Conservation (phyloP, 352 stramenopile genomes). For the Phytophthora tubulina region DNA sequence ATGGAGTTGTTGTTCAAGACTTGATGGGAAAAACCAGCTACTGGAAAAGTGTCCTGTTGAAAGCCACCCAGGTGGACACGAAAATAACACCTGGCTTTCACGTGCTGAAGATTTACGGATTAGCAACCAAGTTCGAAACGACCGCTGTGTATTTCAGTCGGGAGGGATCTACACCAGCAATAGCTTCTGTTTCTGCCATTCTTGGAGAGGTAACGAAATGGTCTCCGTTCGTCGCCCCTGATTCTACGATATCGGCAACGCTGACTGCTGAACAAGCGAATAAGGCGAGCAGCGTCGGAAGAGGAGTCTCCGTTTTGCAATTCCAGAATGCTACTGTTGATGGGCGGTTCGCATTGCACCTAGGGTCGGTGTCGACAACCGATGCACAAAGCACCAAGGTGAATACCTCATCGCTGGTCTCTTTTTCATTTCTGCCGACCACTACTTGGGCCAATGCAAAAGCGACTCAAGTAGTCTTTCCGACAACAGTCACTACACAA, state of each 20-base stretch:
- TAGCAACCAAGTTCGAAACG: conserved; percentile 52
- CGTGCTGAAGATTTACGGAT: conserved; percentile 58
- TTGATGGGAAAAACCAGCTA: conserved; percentile 51
- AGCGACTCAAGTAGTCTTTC: conserved; percentile 40
- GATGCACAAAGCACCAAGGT: conserved; percentile 42
- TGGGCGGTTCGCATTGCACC: conserved; percentile 50
- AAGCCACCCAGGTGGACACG: conserved; percentile 55
- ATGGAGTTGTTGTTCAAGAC: conserved; percentile 59
- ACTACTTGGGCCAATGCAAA: conserved; percentile 27
- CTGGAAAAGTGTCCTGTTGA: conserved; percentile 52
- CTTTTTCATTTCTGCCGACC: conserved; percentile 52
- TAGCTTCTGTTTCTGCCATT: conserved; percentile 38
- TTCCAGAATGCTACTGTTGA: conserved; percentile 51
- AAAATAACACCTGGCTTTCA: conserved; percentile 49
- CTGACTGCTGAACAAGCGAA: conserved; percentile 50
- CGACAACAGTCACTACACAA: conserved; percentile 37
- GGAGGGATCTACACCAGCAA: conserved; percentile 34
- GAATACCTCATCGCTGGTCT: conserved; percentile 60
- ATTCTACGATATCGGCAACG: conserved; percentile 34
- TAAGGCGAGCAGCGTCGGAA: conserved; percentile 49
- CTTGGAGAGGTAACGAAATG: conserved; percentile 51
- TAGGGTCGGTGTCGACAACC: conserved; percentile 45
- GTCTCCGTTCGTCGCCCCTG: conserved; percentile 43
- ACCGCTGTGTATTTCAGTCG: conserved; percentile 65
- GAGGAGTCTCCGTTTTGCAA: conserved; percentile 53